Evolutionary conservation across 108 stramenopile species (phyloP), one percentile per base, ranked within the genome.

Genomic region (Pelagomonas calceolata): DNA sequence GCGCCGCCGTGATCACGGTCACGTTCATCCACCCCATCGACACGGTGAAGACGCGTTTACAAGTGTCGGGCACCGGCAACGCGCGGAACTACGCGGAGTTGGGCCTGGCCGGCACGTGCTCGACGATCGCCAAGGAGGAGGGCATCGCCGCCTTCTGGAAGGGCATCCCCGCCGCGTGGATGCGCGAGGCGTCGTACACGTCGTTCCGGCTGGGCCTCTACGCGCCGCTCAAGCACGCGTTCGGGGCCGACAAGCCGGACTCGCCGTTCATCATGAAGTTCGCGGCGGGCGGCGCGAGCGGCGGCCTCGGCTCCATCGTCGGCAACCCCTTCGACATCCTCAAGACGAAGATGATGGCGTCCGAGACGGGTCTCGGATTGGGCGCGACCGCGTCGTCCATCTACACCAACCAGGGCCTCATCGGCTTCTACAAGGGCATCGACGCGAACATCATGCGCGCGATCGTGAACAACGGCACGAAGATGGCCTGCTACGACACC

Each of bases 1-100:
- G 9, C 39, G 5, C 39, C 39, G 39, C 39, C 39, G 39, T 43
- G 9, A 12, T 12, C 9, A 43, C 39, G 39, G 39, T 43, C 39
- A 43, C 39, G 39, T 89, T 90, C 82, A 92, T 91, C 69, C 93
- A 94, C 70, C 93, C 93, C 26, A 92, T 92, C 70, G 91, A 94
- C 79, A 90, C 91, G 63, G 91, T 94, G 31, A 94, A 94, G 79
- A 93, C 92, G 44, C 82, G 94, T 33, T 91, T 95, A 89, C 94
- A 95, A 80, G 91, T 92, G 26, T 78, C 80, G 30, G 90, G 92
- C 31, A 26, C 3, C 45, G n/a, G n/a, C n/a, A n/a, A n/a, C n/a
- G n/a, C n/a, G n/a, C n/a, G n/a, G n/a, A n/a, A n/a, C n/a, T n/a
- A n/a, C n/a, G n/a, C n/a, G n/a, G n/a, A n/a, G n/a, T n/a, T n/a